Conservation (phyloP, 495 filamentous ascomycete species). For the Talaromyces liani region DNA sequence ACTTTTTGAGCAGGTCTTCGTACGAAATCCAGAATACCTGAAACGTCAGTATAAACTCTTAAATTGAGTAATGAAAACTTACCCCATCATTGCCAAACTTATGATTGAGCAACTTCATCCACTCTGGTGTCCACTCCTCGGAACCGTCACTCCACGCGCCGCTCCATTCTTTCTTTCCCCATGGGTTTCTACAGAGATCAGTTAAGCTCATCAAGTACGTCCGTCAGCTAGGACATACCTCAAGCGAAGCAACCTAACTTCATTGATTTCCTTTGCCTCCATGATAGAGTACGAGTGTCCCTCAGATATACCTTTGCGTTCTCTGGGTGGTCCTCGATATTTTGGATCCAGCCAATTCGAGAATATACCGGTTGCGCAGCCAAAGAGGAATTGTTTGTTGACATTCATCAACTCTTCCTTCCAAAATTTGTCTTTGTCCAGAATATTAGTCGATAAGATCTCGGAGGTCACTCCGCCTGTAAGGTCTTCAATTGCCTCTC, state of each 20-base stretch:
- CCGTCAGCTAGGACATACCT: conserved; percentile 25
- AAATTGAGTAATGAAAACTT: background rate
- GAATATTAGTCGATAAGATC: conserved; percentile 70
- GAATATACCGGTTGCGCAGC: conserved; percentile 63
- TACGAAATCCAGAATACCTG: conserved; percentile 67
- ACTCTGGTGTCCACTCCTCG: conserved; percentile 86
- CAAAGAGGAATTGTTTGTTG: conserved; percentile 84
- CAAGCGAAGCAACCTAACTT: conserved; percentile 63
- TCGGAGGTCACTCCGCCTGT: conserved; percentile 87
- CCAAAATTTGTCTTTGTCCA: conserved; percentile 88
- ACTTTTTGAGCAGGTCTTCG: conserved; percentile 76
- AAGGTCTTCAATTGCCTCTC: conserved; percentile 87
- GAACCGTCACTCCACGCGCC: conserved; percentile 84
- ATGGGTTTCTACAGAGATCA: conserved; percentile 58
- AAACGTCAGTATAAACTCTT: conserved; percentile 9
- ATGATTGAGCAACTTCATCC: conserved; percentile 72
- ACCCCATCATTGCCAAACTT: conserved; percentile 84
- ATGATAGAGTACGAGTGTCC: conserved; percentile 89
- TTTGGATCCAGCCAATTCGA: conserved; percentile 44
- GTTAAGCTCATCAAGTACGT: background rate
- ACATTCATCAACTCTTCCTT: conserved; percentile 75
- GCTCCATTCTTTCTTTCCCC: conserved; percentile 79
- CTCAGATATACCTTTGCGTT: conserved; percentile 67
- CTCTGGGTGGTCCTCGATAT: conserved; percentile 30
- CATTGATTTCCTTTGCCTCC: conserved; percentile 69